Evolutionary conservation across 805 yeast species (phyloP), one percentile per base, ranked within the genome.

Genomic region (Nakazawaea molendinolei): DNA sequence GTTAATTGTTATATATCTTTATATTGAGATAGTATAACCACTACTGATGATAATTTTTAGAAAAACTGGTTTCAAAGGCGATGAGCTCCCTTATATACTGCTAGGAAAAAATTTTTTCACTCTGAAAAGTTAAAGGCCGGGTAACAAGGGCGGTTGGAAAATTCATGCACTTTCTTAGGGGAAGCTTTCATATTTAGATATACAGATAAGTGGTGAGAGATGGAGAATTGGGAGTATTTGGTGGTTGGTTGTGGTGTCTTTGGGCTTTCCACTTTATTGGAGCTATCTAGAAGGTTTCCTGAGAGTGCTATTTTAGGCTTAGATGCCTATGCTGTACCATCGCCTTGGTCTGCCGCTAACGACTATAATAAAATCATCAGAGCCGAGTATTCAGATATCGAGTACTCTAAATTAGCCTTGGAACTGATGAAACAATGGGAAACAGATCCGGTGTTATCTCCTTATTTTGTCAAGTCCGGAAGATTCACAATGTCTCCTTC

Each of bases 11-110:
- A 74, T 76, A 76, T 69, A 65, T 66, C 69, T 73, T 65, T 59
- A 29, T 37, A 52, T 58, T 63, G 76, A 70, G 74, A 72, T 76
- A 77, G 84, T 74, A 76, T 76, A 77, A 76, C 84, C 84, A 74
- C 85, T 77, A 77, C 85, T 75, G 81, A 77, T 77, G 84, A 66
- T 71, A 46, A 48, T 41, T 52, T 51, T 51, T 52, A 48, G 25
- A 23, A 50, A 53, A 56, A 58, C 59, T 48, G 50, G 12, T 18
- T 29, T 29, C 22, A 14, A 51, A 36, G 45, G 57, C 62, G 54
- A 51, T 43, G 38, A 16, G 30, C 33, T 42, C 41, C 17, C 24
- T 46, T 63, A 52, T 62, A 61, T 60, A 60, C 41, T 41, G n/a
- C n/a, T n/a, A n/a, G 9, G 33, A 29, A 51, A 28, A 54, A 15